A percentile compares a stretch with the other conserved stretches of the same genome.
Evolutionary conservation across 2,329 filamentous ascomycete genomes (phyloP).

Genomic region (Fusarium udum): DNA sequence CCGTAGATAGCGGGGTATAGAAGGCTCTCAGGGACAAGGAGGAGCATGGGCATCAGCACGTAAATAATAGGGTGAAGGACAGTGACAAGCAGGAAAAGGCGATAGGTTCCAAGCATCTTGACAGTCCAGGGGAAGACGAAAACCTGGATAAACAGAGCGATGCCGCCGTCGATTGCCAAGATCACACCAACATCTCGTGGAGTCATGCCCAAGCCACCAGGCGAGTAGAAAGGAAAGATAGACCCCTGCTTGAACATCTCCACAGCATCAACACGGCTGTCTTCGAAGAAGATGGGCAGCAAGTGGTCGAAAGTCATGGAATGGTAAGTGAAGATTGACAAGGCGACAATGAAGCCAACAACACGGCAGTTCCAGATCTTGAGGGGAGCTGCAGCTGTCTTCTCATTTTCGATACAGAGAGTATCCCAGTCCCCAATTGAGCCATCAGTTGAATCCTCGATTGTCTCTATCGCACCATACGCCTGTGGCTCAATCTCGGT

Average conservation of each 20-base stretch:
- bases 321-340: conserved; percentile 93
- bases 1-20: conserved; percentile 68
- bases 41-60: conserved; percentile 66
- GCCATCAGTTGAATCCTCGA: conserved; percentile 48
- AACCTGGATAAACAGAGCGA: conserved; percentile 68
- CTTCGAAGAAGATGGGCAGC: conserved; percentile 91
- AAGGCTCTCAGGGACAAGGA: conserved; percentile 61
- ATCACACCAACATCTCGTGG: conserved; percentile 70
- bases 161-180: conserved; percentile 67
- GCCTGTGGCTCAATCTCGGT: conserved; percentile 80
- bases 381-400: conserved; percentile 45
- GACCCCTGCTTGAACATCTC: conserved; percentile 45
- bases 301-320: conserved; percentile 95
- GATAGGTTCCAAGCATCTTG: conserved; percentile 66
- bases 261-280: conserved; percentile 63
- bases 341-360: conserved; percentile 78
- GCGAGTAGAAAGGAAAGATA: conserved; percentile 62
- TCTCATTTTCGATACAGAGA: conserved; percentile 38
- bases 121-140: conserved; percentile 70
- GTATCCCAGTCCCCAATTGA: conserved; percentile 60
- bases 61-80: conserved; percentile 71
- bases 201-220: conserved; percentile 70
- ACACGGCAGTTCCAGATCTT: conserved; percentile 69
- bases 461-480: conserved; percentile 74
- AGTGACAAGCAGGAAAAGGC: conserved; percentile 66